Percentiles rank a stretch among this genome's conserved stretches.
These are phyloP conservation scores for Citrus medica DNA, from an alignment of 345 rosid species.

Conservation along the genomic window DNA sequence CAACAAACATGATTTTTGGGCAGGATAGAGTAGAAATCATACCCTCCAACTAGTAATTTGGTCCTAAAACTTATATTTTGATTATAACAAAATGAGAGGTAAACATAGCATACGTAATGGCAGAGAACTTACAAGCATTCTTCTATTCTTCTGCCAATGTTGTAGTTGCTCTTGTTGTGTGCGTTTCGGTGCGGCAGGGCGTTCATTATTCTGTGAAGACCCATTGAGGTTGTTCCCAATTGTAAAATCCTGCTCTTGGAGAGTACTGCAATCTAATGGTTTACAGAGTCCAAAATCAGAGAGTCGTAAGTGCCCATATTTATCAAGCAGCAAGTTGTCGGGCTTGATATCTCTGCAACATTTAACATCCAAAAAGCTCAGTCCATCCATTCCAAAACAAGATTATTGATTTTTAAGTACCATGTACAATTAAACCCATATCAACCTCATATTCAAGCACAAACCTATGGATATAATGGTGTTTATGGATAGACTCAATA, in stretches of 20 bases:
- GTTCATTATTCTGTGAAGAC: conserved; percentile 37
- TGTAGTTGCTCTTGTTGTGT: conserved; percentile 87
- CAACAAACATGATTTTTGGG: background rate
- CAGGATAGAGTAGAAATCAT: background rate
- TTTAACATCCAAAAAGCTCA: conserved; percentile 6
- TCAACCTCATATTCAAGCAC: conserved; percentile 7
- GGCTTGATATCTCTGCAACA: conserved; percentile 85
- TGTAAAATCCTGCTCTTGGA: conserved; percentile 72
- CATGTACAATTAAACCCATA: background rate
- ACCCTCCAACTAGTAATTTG: background rate
- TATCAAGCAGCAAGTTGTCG: conserved; percentile 88
- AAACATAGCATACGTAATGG: background rate
- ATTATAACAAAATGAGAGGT: background rate
- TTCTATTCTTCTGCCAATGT: conserved; percentile 92
- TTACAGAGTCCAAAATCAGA: conserved; percentile 97
- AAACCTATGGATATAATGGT: conserved; percentile 90
- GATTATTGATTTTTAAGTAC: background rate
- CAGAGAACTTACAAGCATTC: conserved; percentile 67
- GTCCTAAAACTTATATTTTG: background rate
- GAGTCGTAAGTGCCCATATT: conserved; percentile 76
- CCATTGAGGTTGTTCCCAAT: conserved; percentile 36
- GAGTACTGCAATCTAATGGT: conserved; percentile 81
- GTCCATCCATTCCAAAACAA: background rate
- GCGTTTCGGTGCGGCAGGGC: conserved; percentile 53
- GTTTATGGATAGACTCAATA: conserved; percentile 87